Conservation (phyloP, 257 asterid species). For the Petunia secreta region DNA sequence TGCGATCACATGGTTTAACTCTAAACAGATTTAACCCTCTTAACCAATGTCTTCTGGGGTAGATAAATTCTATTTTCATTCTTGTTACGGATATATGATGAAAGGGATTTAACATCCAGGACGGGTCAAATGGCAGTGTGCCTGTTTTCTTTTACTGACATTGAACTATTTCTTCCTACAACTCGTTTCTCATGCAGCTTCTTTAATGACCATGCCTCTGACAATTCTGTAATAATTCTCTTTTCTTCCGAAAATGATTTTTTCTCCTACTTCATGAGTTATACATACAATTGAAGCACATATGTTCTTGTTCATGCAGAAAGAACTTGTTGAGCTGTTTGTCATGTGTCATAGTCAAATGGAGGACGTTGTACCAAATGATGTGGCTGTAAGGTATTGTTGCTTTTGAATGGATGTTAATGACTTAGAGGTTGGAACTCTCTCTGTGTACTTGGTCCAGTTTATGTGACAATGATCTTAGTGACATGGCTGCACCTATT, state of each 20-base stretch:
- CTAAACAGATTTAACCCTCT: background rate
- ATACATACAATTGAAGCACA: constrained; percentile 18
- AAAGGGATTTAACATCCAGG: background rate
- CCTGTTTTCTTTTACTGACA: background rate
- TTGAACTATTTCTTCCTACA: background rate
- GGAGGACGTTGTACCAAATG: constrained; percentile 80
- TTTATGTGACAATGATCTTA: constrained; percentile 18
- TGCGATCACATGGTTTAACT: background rate
- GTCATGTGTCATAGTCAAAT: constrained; percentile 77
- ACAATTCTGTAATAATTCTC: background rate
- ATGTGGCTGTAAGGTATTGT: constrained; percentile 65
- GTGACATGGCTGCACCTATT: background rate
- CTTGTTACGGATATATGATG: background rate
- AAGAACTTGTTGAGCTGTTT: constrained; percentile 78
- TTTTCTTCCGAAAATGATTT: background rate
- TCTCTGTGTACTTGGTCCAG: background rate
- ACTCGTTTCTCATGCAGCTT: background rate
- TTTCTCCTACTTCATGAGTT: constrained; percentile 10
- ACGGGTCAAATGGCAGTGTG: background rate
- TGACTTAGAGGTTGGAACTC: background rate
- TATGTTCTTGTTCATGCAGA: constrained; percentile 50
- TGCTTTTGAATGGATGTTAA: constrained; percentile 13
- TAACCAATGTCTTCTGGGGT: constrained; percentile 6
- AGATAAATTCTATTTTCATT: background rate
- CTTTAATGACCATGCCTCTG: background rate